A percentile compares a stretch with the other conserved stretches of the same genome.
Evolutionary conservation across 768 basidiomycete genomes (phyloP).

Genomic region (Xerocomus brunneocitrinus): DNA sequence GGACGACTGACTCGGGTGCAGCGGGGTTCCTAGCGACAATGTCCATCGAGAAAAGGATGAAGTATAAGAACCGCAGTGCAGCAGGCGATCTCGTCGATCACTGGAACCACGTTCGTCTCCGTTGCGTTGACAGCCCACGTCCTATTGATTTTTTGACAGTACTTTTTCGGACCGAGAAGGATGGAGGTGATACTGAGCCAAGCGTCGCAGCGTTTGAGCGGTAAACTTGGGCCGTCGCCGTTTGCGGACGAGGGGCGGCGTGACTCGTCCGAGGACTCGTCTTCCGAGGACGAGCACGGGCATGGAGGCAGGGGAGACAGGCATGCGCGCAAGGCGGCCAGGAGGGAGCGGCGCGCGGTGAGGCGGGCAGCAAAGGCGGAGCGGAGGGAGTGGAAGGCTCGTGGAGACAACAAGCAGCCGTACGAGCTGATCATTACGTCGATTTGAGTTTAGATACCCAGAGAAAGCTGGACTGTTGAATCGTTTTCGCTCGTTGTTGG

Average conservation of each 20-base stretch:
- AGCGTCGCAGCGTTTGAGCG: conserved; percentile 28
- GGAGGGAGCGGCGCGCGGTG: conserved; percentile 6
- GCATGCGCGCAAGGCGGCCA: conserved; percentile 1
- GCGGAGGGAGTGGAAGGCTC: conserved; percentile 14
- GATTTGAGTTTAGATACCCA: neutral
- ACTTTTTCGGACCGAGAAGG: conserved; percentile 45
- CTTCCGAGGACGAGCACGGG: conserved; percentile 2
- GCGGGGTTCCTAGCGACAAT: conserved; percentile 17
- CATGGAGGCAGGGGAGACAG: neutral
- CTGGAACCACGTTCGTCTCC: conserved; percentile 42
- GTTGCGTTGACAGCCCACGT: neutral
- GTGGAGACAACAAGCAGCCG: conserved; percentile 11
- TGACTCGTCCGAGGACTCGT: neutral
- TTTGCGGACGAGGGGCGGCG: neutral
- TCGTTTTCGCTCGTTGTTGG: too few species aligned
- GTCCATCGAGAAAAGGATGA: conserved; percentile 24
- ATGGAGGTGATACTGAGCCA: conserved; percentile 40
- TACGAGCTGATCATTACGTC: conserved; percentile 23
- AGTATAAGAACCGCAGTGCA: conserved; percentile 34
- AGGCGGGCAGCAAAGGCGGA: conserved; percentile 10
- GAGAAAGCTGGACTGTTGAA: too few species aligned
- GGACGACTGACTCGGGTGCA: neutral
- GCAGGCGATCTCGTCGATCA: conserved; percentile 40
- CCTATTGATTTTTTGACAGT: conserved; percentile 22
- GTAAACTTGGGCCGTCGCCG: conserved; percentile 13